A percentile compares a stretch with the other conserved stretches of the same genome.
Evolutionary conservation across 2,329 filamentous ascomycete genomes (phyloP).

Genomic region (Penicillium capsulatum): DNA sequence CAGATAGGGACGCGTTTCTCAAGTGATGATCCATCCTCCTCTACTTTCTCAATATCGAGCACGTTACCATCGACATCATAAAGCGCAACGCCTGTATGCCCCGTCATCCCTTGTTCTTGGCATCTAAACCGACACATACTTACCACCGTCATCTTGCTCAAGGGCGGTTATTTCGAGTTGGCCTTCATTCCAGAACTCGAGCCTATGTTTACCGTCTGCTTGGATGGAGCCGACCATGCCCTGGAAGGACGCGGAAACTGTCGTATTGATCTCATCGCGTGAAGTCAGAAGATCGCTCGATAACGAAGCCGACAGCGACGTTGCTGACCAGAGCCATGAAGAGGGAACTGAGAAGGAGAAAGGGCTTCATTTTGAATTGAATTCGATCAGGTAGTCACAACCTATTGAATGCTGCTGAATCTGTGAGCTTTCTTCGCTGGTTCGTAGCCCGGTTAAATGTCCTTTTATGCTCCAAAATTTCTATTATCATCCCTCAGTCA

Average conservation of each 20-base stretch:
- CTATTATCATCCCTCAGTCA: no score
- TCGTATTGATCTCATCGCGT: constrained; percentile 1
- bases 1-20: no score
- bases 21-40: neutral
- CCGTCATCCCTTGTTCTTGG: neutral
- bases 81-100: neutral
- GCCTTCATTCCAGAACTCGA: constrained; percentile 3
- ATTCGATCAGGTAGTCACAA: neutral
- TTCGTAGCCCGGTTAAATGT: no score
- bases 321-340: constrained; percentile 1
- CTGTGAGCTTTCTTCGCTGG: no score
- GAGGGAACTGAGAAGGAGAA: constrained; percentile 1
- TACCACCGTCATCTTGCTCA: constrained; percentile 1
- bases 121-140: neutral
- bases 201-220: constrained; percentile 1
- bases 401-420: no score
- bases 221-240: constrained; percentile 2
- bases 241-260: neutral
- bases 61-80: constrained; percentile 3
- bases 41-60: neutral
- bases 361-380: constrained; percentile 1
- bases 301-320: neutral
- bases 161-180: constrained; percentile 1
- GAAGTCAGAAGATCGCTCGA: neutral
- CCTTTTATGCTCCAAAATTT: no score